Conservation (phyloP, 768 basidiomycete species). For the Sporobolomyces roseus region DNA sequence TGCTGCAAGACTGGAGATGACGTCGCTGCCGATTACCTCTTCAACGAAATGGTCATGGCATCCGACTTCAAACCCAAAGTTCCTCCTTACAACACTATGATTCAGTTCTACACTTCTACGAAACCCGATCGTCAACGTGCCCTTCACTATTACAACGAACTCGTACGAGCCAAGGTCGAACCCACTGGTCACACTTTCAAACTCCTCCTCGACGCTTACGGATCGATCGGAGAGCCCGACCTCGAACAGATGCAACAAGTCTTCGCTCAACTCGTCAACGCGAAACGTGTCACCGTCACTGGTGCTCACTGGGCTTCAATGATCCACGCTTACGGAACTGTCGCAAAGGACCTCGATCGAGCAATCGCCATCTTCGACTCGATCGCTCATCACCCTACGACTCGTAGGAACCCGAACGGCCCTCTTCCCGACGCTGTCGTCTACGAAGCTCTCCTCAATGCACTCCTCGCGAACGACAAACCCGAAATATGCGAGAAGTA, state of each 20-base stretch:
- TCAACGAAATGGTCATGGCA: constrained; percentile 72
- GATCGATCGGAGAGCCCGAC: constrained; percentile 67
- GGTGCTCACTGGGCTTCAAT: constrained; percentile 75
- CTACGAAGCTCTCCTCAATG: constrained; percentile 86
- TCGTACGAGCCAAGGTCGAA: constrained; percentile 60
- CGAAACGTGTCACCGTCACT: constrained; percentile 55
- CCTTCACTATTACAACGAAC: constrained; percentile 67
- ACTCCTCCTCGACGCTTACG: constrained; percentile 86
- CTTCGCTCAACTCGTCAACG: constrained; percentile 60
- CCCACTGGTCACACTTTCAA: constrained; percentile 95
- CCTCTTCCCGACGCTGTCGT: constrained; percentile 71
- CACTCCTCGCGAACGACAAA: constrained; percentile 70
- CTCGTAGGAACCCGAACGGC: constrained; percentile 41
- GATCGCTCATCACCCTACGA: constrained; percentile 59
- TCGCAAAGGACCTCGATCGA: constrained; percentile 67
- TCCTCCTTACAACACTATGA: constrained; percentile 98
- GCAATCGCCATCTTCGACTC: constrained; percentile 74
- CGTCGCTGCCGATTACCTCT: constrained; percentile 71
- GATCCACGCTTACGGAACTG: constrained; percentile 83
- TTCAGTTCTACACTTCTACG: constrained; percentile 89
- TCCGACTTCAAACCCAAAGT: constrained; percentile 78
- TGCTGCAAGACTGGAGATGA: constrained; percentile 90
- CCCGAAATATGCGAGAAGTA: constrained; percentile 72
- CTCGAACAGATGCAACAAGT: constrained; percentile 65
- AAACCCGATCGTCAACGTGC: constrained; percentile 77